A percentile compares a stretch with the other conserved stretches of the same genome.
phyloP scores from a whole-genome alignment of 2,329 filamentous ascomycete species.

The Fusarium solani-melongenae region DNA sequence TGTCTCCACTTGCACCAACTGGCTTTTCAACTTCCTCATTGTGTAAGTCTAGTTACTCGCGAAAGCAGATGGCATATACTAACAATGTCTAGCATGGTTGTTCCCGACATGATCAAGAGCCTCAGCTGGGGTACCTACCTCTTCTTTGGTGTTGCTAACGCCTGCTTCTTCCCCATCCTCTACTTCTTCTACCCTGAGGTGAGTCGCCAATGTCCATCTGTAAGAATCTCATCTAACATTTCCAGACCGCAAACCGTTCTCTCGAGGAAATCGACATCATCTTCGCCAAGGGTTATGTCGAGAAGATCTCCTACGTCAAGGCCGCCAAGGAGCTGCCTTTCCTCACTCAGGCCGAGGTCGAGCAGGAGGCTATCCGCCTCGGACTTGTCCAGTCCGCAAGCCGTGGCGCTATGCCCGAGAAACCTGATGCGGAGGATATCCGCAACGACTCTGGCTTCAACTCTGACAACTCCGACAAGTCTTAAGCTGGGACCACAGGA shows the following conservation, averaged over 20 bases:
- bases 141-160: conserved; percentile 64
- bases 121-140: conserved; percentile 64
- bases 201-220: accelerated
- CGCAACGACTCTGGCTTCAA: conserved; percentile 33
- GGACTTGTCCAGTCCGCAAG: conserved; percentile 30
- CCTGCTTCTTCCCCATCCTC: conserved; percentile 62
- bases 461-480: conserved; percentile 37
- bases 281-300: conserved; percentile 68
- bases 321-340: conserved; percentile 68
- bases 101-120: conserved; percentile 70
- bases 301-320: conserved; percentile 69
- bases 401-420: conserved; percentile 34
- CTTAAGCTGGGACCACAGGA: not conserved
- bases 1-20: conserved; percentile 71
- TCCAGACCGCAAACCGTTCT: conserved; percentile 51
- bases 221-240: not conserved
- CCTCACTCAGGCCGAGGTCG: conserved; percentile 62
- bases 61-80: not conserved
- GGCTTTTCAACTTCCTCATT: conserved; percentile 60
- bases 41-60: conserved; percentile 48
- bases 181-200: conserved; percentile 58
- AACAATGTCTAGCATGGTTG: conserved; percentile 58
- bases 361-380: conserved; percentile 54
- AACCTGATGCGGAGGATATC: conserved; percentile 24
- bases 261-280: conserved; percentile 69